A percentile compares a stretch with the other conserved stretches of the same genome.
These are phyloP conservation scores for Talaromyces sp. DNA, from an alignment of 2,329 filamentous ascomycete species.

Conservation along the genomic window DNA sequence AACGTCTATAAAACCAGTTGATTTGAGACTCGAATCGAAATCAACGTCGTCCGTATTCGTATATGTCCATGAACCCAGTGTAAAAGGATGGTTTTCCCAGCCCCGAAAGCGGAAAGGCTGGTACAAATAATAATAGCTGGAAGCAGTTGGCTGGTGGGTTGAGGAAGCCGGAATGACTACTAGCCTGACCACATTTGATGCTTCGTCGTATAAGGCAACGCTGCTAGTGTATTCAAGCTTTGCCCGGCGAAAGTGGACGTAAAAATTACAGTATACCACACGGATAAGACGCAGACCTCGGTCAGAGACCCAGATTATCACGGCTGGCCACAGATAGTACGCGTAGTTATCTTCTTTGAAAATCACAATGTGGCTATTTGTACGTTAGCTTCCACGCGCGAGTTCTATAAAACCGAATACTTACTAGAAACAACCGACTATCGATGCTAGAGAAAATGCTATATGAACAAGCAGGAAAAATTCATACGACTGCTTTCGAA, in stretches of 20 bases:
- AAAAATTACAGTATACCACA: slow-evolving; percentile 40
- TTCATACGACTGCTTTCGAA: slow-evolving; percentile 42
- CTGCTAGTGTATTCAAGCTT: slow-evolving; percentile 28
- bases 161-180: slow-evolving; percentile 35
- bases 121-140: slow-evolving; percentile 6
- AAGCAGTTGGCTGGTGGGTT: neutral
- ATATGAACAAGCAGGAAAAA: slow-evolving; percentile 36
- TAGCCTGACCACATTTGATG: slow-evolving; percentile 43
- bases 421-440: slow-evolving; percentile 43
- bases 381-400: neutral
- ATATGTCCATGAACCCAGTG: slow-evolving; percentile 31
- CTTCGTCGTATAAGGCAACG: slow-evolving; percentile 38
- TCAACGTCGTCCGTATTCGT: neutral
- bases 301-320: slow-evolving; percentile 46
- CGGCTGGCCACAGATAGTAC: slow-evolving; percentile 46
- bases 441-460: slow-evolving; percentile 28
- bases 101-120: slow-evolving; percentile 14
- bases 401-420: slow-evolving; percentile 22
- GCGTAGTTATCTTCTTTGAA: slow-evolving; percentile 45
- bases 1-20: neutral
- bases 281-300: slow-evolving; percentile 40
- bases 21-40: neutral
- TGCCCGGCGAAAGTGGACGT: slow-evolving; percentile 18
- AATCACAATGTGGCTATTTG: slow-evolving; percentile 41
- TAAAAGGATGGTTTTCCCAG: slow-evolving; percentile 51